These are phyloP conservation scores for Trichophyton mentagrophytes DNA, from an alignment of 2,329 filamentous ascomycete species.

Conservation along the genomic window DNA sequence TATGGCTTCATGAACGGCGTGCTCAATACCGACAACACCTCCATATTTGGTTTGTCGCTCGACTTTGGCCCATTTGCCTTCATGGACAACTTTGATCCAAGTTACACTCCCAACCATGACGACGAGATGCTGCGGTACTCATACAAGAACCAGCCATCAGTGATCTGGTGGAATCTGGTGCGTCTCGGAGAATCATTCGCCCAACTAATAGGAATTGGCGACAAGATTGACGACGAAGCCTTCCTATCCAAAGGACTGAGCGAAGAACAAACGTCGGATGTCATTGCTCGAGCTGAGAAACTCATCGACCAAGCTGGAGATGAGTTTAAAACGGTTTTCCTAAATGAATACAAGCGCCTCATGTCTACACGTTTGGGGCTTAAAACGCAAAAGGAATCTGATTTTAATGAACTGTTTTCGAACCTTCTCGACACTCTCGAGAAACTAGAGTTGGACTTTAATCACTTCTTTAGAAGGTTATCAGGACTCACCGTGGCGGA, in stretches of 20 bases:
- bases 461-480: conserved; percentile 80
- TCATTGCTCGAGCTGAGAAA: conserved; percentile 68
- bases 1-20: conserved; percentile 99
- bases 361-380: conserved; percentile 74
- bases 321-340: conserved; percentile 77
- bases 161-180: conserved; percentile 98
- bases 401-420: conserved; percentile 74
- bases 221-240: conserved; percentile 53
- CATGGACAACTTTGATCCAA: conserved; percentile 89
- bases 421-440: conserved; percentile 71
- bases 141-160: conserved; percentile 85
- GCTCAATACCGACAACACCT: conserved; percentile 95
- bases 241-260: conserved; percentile 63
- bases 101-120: conserved; percentile 94
- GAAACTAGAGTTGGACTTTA: conserved; percentile 75
- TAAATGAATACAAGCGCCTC: conserved; percentile 75
- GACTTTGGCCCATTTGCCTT: conserved; percentile 97
- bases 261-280: conserved; percentile 53
- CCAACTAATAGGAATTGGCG: conserved; percentile 70
- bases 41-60: conserved; percentile 72
- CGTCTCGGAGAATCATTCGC: conserved; percentile 79
- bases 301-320: conserved; percentile 70
- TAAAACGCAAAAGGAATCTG: conserved; percentile 52
- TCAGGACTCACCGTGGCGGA: conserved; percentile 50
- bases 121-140: conserved; percentile 76